Evolutionary conservation across 2,329 filamentous ascomycete species (phyloP).

Genomic region (Talaromyces sp.): DNA sequence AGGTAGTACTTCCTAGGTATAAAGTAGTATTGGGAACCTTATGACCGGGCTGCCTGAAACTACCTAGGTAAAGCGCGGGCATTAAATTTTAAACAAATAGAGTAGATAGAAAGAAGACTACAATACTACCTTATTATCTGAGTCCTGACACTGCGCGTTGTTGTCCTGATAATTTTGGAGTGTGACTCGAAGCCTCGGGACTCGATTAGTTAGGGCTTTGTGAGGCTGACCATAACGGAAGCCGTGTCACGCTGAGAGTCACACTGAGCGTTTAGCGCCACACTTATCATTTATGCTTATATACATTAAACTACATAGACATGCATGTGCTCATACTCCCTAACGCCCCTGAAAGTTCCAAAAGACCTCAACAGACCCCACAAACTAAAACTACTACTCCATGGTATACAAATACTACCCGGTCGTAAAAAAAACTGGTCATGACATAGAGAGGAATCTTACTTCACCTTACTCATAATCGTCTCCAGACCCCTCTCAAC

Average conservation of each 20-base stretch:
- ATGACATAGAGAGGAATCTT: conserved; percentile 41
- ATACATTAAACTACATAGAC: conserved; percentile 6
- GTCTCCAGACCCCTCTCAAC: conserved; percentile 79
- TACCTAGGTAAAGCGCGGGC: neutral
- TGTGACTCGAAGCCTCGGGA: neutral
- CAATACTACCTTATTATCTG: neutral
- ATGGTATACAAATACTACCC: neutral
- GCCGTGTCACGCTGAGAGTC: neutral
- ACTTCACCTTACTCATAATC: conserved; percentile 90
- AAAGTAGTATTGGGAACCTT: neutral
- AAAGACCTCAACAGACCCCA: neutral
- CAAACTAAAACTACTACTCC: neutral
- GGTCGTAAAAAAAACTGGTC: neutral
- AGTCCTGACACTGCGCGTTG: neutral
- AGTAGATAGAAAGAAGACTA: neutral
- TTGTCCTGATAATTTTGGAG: neutral
- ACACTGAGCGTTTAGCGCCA: neutral
- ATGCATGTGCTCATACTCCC: neutral
- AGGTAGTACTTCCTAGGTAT: too few species aligned
- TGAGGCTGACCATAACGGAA: neutral
- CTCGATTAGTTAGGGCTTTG: conserved; percentile 4
- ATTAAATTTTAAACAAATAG: neutral
- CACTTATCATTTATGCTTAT: conserved; percentile 4
- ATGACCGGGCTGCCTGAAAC: neutral
- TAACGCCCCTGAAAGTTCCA: neutral